Conservation (phyloP, 805 yeast genomes). For the Saturnispora ahearnii region DNA sequence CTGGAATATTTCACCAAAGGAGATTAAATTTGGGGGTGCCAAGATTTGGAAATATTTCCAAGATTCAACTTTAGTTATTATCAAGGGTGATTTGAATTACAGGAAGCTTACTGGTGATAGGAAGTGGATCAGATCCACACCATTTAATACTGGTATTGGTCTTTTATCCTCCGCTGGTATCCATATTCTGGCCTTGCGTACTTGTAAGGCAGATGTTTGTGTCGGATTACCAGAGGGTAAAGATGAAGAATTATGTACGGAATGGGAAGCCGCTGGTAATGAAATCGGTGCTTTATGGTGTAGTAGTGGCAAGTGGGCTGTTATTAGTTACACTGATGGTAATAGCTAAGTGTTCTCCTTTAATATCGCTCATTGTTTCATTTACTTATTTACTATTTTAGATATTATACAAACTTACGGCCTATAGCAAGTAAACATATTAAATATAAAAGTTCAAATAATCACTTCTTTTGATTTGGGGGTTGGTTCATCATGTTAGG, state of each 20-base stretch:
- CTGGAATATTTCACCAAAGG: slow-evolving; percentile 53
- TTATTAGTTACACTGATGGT: slow-evolving; percentile 52
- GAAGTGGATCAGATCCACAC: slow-evolving; percentile 75
- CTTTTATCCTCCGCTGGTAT: slow-evolving; percentile 55
- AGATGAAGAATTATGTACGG: slow-evolving; percentile 54
- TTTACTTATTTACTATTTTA: background rate
- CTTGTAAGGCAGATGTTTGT: slow-evolving; percentile 93
- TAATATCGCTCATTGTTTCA: background rate
- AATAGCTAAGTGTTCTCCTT: background rate
- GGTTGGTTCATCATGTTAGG: background rate
- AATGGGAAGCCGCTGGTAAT: slow-evolving; percentile 50
- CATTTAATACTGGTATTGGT: slow-evolving; percentile 64
- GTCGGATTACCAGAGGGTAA: slow-evolving; percentile 73
- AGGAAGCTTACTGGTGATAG: slow-evolving; percentile 90
- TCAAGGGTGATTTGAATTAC: slow-evolving; percentile 95
- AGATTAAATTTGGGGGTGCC: slow-evolving; percentile 48
- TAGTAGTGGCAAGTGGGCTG: slow-evolving; percentile 90
- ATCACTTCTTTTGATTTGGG: background rate
- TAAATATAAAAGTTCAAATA: background rate
- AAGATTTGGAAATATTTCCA: slow-evolving; percentile 52
- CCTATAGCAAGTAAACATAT: background rate
- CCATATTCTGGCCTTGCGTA: slow-evolving; percentile 68
- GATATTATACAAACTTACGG: background rate
- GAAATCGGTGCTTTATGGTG: slow-evolving; percentile 73
- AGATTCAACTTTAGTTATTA: slow-evolving; percentile 61